Evolutionary conservation across 805 yeast species (phyloP).

Genomic region (Sugiyamaella marilandica): DNA sequence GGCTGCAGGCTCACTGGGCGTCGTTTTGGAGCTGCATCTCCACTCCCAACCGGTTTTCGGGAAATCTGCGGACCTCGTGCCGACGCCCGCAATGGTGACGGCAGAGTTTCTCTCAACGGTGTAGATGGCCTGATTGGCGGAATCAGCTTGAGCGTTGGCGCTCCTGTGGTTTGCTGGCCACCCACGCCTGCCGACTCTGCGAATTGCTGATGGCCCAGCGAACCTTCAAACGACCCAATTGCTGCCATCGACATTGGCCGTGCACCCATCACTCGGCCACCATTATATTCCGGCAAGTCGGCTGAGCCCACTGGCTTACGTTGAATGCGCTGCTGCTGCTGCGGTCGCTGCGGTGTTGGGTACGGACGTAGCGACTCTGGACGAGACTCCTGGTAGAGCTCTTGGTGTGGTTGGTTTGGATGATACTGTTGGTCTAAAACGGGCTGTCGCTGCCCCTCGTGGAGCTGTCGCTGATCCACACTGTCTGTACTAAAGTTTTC

Average conservation of each 20-base stretch:
- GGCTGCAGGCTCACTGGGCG: slow-evolving; percentile 1
- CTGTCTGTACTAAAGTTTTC: slow-evolving; percentile 14
- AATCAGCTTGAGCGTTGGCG: not conserved
- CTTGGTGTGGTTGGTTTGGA: no score
- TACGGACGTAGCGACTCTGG: not conserved
- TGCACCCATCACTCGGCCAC: not conserved
- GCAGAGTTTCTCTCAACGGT: not conserved
- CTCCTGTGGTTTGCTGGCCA: not conserved
- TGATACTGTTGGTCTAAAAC: no score
- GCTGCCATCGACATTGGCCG: not conserved
- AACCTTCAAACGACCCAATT: no score
- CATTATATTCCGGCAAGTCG: not conserved
- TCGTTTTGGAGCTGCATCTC: not conserved
- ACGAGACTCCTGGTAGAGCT: not conserved
- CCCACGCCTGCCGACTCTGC: no score
- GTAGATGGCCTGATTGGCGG: not conserved
- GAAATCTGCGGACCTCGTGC: not conserved
- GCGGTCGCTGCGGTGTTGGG: not conserved
- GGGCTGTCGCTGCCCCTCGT: not conserved
- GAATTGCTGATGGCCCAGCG: no score
- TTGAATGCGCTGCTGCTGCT: slow-evolving; percentile 1
- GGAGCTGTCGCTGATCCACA: not conserved
- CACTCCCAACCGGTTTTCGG: not conserved
- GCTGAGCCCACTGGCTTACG: slow-evolving; percentile 22
- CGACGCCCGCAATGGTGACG: not conserved